These are phyloP conservation scores for Vicia sativa DNA, from an alignment of 306 rosid genomes.

Conservation along the genomic window DNA sequence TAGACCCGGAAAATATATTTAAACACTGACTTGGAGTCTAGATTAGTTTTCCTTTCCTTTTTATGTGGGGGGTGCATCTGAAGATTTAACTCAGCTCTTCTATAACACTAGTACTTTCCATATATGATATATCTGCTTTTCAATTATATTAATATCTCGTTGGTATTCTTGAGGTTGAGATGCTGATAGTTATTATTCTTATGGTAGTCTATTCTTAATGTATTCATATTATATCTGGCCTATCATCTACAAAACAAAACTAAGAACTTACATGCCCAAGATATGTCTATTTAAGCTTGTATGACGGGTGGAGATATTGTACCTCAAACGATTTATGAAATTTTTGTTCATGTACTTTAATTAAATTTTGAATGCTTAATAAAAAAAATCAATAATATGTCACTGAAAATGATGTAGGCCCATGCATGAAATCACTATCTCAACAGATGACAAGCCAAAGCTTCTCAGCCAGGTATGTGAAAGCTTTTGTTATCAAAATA, in stretches of 20 bases:
- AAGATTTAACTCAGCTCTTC: slow-evolving; percentile 29
- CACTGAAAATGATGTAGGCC: slow-evolving; percentile 71
- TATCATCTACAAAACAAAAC: slow-evolving; percentile 11
- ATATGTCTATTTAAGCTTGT: slow-evolving; percentile 34
- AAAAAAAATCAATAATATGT: slow-evolving; percentile 21
- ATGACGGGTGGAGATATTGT: slow-evolving; percentile 11
- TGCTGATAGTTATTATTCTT: slow-evolving; percentile 15
- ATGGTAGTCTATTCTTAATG: neutral
- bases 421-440: slow-evolving; percentile 97
- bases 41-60: slow-evolving; percentile 28
- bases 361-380: slow-evolving; percentile 24
- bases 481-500: slow-evolving; percentile 19
- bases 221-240: neutral
- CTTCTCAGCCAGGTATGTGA: slow-evolving; percentile 90
- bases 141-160: neutral
- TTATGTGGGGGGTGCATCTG: slow-evolving; percentile 28
- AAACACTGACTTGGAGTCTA: slow-evolving; percentile 20
- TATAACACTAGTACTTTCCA: slow-evolving; percentile 32
- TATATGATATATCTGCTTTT: slow-evolving; percentile 14
- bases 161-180: slow-evolving; percentile 34
- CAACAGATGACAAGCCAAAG: slow-evolving; percentile 96
- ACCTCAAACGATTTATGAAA: slow-evolving; percentile 31
- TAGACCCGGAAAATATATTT: slow-evolving; percentile 24
- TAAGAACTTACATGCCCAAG: slow-evolving; percentile 28
- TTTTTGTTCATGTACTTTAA: slow-evolving; percentile 22